phyloP scores from a whole-genome alignment of 2,329 filamentous ascomycete species.

The Neonectria coccinea region DNA sequence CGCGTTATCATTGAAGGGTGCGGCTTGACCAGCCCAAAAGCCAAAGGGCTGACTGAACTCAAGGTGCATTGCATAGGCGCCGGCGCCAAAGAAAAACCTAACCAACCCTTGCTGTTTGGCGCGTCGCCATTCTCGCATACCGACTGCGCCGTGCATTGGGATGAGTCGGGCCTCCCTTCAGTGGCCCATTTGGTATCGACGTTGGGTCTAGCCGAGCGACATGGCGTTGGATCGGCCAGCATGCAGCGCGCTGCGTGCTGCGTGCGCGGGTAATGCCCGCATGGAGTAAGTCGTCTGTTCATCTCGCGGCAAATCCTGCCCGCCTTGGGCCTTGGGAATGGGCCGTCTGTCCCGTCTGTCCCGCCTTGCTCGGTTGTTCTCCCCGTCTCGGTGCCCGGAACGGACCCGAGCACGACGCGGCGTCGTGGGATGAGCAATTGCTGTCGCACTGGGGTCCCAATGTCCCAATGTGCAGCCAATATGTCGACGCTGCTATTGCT shows the following conservation, averaged over 20 bases:
- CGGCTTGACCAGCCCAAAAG: slow-evolving; percentile 16
- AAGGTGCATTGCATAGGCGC: slow-evolving; percentile 43
- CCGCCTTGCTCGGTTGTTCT: neutral
- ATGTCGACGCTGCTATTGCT: neutral
- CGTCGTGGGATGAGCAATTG: neutral
- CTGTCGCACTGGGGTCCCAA: neutral
- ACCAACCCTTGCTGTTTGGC: slow-evolving; percentile 30
- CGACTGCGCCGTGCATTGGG: slow-evolving; percentile 23
- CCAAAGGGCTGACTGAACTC: slow-evolving; percentile 17
- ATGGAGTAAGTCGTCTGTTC: slow-evolving; percentile 30
- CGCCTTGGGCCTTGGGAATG: slow-evolving; percentile 4
- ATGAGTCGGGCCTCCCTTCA: slow-evolving; percentile 32
- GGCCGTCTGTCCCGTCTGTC: neutral
- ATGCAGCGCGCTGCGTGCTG: slow-evolving; percentile 26
- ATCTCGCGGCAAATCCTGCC: slow-evolving; percentile 29
- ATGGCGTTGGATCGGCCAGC: slow-evolving; percentile 32
- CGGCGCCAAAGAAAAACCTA: slow-evolving; percentile 31
- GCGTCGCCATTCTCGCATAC: slow-evolving; percentile 35
- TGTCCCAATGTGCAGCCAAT: neutral
- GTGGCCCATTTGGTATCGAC: slow-evolving; percentile 27
- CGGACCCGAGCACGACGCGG: neutral
- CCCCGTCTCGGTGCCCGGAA: neutral
- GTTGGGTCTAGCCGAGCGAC: slow-evolving; percentile 29
- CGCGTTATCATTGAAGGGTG: slow-evolving; percentile 17
- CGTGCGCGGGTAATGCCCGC: slow-evolving; percentile 35